Evolutionary conservation across 345 rosid species (phyloP).

Genomic region (Syzygium jambos): DNA sequence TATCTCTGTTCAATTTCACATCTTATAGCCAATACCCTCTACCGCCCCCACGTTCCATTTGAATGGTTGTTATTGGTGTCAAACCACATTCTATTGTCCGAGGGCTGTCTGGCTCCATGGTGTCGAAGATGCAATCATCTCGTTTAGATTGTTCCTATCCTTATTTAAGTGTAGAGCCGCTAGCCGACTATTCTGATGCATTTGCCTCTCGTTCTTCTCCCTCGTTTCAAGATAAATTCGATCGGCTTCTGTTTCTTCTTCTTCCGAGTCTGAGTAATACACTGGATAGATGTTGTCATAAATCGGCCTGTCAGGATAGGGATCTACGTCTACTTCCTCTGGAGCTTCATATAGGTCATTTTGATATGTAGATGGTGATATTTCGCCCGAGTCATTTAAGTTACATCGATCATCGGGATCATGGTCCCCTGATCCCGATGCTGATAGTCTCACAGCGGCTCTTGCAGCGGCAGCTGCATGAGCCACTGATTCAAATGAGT

Average conservation of each 20-base stretch:
- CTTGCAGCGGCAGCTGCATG: conserved; percentile 46
- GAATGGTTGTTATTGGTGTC: neutral
- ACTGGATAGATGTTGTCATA: conserved; percentile 2
- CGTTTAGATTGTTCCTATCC: neutral
- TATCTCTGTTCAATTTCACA: neutral
- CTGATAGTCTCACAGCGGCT: conserved; percentile 37
- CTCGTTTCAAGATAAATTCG: neutral
- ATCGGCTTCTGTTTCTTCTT: neutral
- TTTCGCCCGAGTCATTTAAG: neutral
- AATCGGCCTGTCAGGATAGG: neutral
- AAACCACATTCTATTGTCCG: neutral
- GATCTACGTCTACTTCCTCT: neutral
- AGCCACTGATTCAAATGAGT: conserved; percentile 37
- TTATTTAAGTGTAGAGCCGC: neutral
- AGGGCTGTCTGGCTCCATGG: neutral
- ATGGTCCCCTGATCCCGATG: conserved; percentile 9
- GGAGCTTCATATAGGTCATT: neutral
- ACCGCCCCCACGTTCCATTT: neutral
- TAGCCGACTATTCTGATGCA: neutral
- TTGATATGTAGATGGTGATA: neutral
- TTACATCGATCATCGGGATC: conserved; percentile 6
- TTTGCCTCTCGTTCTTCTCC: neutral
- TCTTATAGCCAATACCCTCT: neutral
- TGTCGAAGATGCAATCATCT: neutral
- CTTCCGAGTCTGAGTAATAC: conserved; percentile 4